These are phyloP conservation scores for Rosa multiflora DNA, from an alignment of 306 rosid species.

Conservation along the genomic window DNA sequence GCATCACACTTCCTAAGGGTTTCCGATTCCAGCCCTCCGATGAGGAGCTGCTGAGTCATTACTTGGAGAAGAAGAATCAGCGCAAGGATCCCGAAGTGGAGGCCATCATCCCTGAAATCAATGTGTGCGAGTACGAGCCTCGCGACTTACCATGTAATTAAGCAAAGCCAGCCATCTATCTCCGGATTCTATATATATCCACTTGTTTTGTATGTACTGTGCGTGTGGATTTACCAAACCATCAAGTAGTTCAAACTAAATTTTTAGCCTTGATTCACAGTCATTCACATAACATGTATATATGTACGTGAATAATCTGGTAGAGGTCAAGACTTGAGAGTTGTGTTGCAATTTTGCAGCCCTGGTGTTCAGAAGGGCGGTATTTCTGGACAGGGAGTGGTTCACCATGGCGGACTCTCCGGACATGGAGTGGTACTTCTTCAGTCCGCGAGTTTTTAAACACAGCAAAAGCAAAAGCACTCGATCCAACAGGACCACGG, in stretches of 20 bases:
- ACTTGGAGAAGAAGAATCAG: slow-evolving; percentile 37
- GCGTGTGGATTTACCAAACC: neutral
- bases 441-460: slow-evolving; percentile 39
- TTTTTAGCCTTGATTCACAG: neutral
- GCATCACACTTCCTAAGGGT: slow-evolving; percentile 25
- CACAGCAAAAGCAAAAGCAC: slow-evolving; percentile 15
- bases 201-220: neutral
- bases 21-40: slow-evolving; percentile 63
- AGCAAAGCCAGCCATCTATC: neutral
- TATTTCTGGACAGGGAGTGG: slow-evolving; percentile 6
- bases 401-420: neutral
- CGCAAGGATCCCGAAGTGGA: slow-evolving; percentile 12
- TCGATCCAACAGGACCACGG: slow-evolving; percentile 46
- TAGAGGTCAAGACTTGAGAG: neutral
- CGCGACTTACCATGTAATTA: slow-evolving; percentile 44
- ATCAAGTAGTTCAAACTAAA: neutral
- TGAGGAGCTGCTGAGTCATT: slow-evolving; percentile 48
- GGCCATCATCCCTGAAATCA: slow-evolving; percentile 34
- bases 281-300: neutral
- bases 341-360: neutral
- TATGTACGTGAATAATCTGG: neutral
- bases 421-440: slow-evolving; percentile 60
- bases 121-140: slow-evolving; percentile 52
- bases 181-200: neutral
- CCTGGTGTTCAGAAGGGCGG: slow-evolving; percentile 1